These are phyloP conservation scores for Pterocarpus macrocarpus DNA, from an alignment of 306 rosid genomes.

Conservation along the genomic window DNA sequence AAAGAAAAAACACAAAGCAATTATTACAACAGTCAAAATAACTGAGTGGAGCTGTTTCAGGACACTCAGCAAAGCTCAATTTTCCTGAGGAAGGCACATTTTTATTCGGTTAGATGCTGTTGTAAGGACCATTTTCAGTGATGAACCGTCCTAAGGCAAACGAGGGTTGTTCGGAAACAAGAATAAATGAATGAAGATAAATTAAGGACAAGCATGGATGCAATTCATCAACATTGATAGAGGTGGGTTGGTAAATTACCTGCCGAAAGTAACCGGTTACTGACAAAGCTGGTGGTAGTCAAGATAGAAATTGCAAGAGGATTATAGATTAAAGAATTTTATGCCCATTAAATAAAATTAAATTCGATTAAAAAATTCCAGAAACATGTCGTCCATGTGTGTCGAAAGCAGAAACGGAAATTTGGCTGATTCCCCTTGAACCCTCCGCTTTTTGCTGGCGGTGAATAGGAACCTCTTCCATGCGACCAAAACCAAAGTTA, in stretches of 20 bases:
- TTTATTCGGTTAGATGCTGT: constrained; percentile 1
- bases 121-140: constrained; percentile 5
- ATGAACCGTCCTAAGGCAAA: not conserved
- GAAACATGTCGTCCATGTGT: not conserved
- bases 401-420: constrained; percentile 23
- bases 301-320: constrained; percentile 32
- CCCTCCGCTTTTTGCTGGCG: constrained; percentile 40
- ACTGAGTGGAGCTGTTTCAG: not conserved
- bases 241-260: constrained; percentile 43
- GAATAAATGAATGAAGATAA: not conserved
- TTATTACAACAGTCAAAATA: not conserved
- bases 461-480: constrained; percentile 25
- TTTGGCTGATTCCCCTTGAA: constrained; percentile 31
- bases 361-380: not conserved
- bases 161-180: not conserved
- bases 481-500: constrained; percentile 34
- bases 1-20: not conserved
- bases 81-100: constrained; percentile 4
- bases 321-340: constrained; percentile 15
- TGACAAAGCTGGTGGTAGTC: constrained; percentile 46
- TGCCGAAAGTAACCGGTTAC: constrained; percentile 42
- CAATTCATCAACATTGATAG: constrained; percentile 26
- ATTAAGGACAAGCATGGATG: constrained; percentile 32
- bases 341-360: constrained; percentile 16
- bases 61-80: constrained; percentile 24